A percentile compares a stretch with the other conserved stretches of the same genome.
Evolutionary conservation across 2,329 filamentous ascomycete genomes (phyloP).

Genomic region (Penicillium sp.): DNA sequence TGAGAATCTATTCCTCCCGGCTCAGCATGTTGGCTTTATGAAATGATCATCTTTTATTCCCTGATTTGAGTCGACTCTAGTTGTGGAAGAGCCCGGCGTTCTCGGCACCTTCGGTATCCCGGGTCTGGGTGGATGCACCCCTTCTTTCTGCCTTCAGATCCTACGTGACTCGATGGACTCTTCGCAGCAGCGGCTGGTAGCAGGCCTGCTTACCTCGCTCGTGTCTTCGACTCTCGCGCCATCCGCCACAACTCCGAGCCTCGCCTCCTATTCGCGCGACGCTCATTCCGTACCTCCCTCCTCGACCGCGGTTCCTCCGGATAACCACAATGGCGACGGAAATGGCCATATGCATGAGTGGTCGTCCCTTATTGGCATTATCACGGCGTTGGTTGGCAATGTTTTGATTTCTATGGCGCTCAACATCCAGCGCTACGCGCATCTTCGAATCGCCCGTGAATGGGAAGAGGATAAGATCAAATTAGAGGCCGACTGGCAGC

Average conservation of each 20-base stretch:
- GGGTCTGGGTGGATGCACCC: slow-evolving; percentile 1
- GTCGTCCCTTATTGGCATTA: slow-evolving; percentile 91
- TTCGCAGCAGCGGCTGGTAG: slow-evolving; percentile 24
- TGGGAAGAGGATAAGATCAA: slow-evolving; percentile 55
- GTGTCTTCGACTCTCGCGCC: slow-evolving; percentile 22
- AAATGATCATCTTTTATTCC: slow-evolving; percentile 11
- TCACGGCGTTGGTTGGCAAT: slow-evolving; percentile 88
- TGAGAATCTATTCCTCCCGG: neutral
- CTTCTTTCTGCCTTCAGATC: neutral
- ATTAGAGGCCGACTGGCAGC: slow-evolving; percentile 52
- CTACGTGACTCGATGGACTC: slow-evolving; percentile 22
- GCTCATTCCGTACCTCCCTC: slow-evolving; percentile 11
- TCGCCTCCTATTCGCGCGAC: slow-evolving; percentile 16
- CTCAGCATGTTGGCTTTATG: slow-evolving; percentile 18
- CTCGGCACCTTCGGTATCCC: slow-evolving; percentile 4
- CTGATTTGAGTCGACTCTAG: slow-evolving; percentile 7
- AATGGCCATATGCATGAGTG: slow-evolving; percentile 47
- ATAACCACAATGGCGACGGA: slow-evolving; percentile 18
- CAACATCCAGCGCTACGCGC: slow-evolving; percentile 94
- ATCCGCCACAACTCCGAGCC: slow-evolving; percentile 14
- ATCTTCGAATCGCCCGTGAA: slow-evolving; percentile 74
- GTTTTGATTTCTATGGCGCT: slow-evolving; percentile 90
- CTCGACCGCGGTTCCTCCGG: slow-evolving; percentile 12
- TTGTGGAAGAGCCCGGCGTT: slow-evolving; percentile 9
- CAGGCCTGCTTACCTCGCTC: slow-evolving; percentile 27